Percentiles rank a stretch among this genome's conserved stretches.
These are phyloP conservation scores for Xerocomus minutiporus DNA, from an alignment of 1,284 basidiomycete species.

Conservation along the genomic window DNA sequence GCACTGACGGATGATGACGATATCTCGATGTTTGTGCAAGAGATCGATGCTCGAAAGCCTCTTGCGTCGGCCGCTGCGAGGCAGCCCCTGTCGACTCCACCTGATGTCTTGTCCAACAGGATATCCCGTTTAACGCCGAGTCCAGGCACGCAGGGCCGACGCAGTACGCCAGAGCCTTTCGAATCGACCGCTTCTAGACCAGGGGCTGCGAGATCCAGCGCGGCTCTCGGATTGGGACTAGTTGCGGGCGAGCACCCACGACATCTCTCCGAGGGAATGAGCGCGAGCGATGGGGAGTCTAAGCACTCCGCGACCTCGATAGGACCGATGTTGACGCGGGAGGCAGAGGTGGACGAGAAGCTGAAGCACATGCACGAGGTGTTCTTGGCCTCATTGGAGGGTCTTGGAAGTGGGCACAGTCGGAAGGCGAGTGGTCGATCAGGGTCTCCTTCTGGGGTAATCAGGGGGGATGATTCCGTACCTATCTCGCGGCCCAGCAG, in stretches of 20 bases:
- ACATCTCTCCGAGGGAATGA: slow-evolving; percentile 8
- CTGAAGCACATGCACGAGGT: slow-evolving; percentile 60
- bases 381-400: slow-evolving; percentile 57
- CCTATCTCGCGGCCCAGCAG: slow-evolving; percentile 13
- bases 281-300: slow-evolving; percentile 17
- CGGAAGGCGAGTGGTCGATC: slow-evolving; percentile 10
- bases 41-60: slow-evolving; percentile 65
- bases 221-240: slow-evolving; percentile 15
- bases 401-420: slow-evolving; percentile 34
- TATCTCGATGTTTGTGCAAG: slow-evolving; percentile 68
- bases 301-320: slow-evolving; percentile 19
- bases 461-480: slow-evolving; percentile 10
- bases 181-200: slow-evolving; percentile 4
- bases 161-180: background rate
- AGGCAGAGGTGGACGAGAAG: slow-evolving; percentile 58
- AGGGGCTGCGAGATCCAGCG: background rate
- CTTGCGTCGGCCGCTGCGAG: slow-evolving; percentile 32
- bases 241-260: slow-evolving; percentile 18
- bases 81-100: slow-evolving; percentile 8
- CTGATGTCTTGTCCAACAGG: background rate
- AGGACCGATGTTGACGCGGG: slow-evolving; percentile 54
- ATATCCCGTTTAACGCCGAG: slow-evolving; percentile 1
- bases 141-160: slow-evolving; percentile 3
- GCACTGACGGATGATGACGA: slow-evolving; percentile 66
- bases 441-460: slow-evolving; percentile 6